Evolutionary conservation across 768 basidiomycete species (phyloP), one percentile per base, ranked within the genome.

Genomic region (Tephrocybe sp.): DNA sequence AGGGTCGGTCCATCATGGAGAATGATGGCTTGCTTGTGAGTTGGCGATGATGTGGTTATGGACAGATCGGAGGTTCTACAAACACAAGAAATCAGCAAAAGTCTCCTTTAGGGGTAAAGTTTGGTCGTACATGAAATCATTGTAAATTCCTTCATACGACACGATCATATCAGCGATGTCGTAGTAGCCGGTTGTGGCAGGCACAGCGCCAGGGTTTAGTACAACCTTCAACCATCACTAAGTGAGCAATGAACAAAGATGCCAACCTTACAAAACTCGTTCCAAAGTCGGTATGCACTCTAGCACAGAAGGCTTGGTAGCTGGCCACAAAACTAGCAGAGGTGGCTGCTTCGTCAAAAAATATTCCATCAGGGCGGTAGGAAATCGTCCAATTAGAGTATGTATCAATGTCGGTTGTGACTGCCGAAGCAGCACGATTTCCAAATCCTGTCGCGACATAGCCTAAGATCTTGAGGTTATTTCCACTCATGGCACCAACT

Each of bases 361-460:
- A 71, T n/a, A 73, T 68, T 3, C 71, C 69, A 12, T 65, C 56
- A 0, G 62, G 61, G 3, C 60, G 52, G 52, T 70, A 72, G 1
- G 65, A 41, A 11, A 56, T 45, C 0, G 50, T 47, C 71, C 71
- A 72, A 2, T 54, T 47, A 3, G 48, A 53, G 44, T 73, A 73
- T 9, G 65, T 67, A 23, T 60, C 36, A 37, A 71, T 58, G 34
- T 71, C 69, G 12, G 54, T 43, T 8, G 39, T 55, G 11, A 72
- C 66, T n/a, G 44, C 53, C 4, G 62, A 39, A 12, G 55, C 45
- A 15, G 47, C 49, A 10, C 65, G 62, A 2, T 23, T 34, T 3
- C 65, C 65, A 30, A 48, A 56, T 3, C 56, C 56, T 0, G 67
- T 67, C 3, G 41, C 40, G 7, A 72, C 70, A 36, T 72, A 72